These are phyloP conservation scores for Colletotrichum tabaci DNA, from an alignment of 2,329 filamentous ascomycete species.

Conservation along the genomic window DNA sequence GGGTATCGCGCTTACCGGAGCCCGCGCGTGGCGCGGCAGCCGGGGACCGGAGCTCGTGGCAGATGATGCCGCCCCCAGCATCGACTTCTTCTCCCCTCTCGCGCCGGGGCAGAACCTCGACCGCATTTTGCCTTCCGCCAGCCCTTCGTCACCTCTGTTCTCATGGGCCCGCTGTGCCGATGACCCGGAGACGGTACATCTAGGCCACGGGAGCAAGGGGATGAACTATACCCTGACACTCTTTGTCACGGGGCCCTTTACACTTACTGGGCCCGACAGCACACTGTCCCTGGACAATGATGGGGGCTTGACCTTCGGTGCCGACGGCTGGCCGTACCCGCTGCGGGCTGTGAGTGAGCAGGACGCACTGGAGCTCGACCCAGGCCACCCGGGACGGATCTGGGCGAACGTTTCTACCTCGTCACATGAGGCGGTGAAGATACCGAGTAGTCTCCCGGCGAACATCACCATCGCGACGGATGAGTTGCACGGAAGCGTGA, in stretches of 20 bases:
- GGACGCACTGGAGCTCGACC: constrained; percentile 64
- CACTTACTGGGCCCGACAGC: constrained; percentile 16
- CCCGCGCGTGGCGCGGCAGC: constrained; percentile 57
- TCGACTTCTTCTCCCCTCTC: constrained; percentile 54
- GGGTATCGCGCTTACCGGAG: constrained; percentile 59
- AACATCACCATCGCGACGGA: constrained; percentile 61
- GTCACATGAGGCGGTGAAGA: constrained; percentile 56
- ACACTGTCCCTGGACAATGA: neutral
- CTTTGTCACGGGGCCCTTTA: constrained; percentile 41
- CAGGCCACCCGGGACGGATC: constrained; percentile 64
- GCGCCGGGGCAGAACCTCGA: constrained; percentile 63
- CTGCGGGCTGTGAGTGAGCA: constrained; percentile 59
- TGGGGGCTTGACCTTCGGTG: constrained; percentile 11
- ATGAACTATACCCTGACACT: constrained; percentile 61
- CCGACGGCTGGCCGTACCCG: constrained; percentile 60
- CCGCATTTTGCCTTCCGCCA: constrained; percentile 45
- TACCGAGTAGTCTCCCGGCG: constrained; percentile 50
- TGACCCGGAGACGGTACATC: constrained; percentile 24
- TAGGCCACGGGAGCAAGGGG: constrained; percentile 59
- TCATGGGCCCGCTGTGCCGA: constrained; percentile 50
- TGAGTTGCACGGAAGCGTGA: constrained; percentile 61
- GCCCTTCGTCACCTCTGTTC: constrained; percentile 45
- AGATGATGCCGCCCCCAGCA: constrained; percentile 48
- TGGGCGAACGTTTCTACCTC: constrained; percentile 65
- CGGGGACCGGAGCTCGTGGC: constrained; percentile 52